A percentile compares a stretch with the other conserved stretches of the same genome.
These are phyloP conservation scores for Elsinoe arachidis DNA, from an alignment of 2,329 filamentous ascomycete species.

Conservation along the genomic window DNA sequence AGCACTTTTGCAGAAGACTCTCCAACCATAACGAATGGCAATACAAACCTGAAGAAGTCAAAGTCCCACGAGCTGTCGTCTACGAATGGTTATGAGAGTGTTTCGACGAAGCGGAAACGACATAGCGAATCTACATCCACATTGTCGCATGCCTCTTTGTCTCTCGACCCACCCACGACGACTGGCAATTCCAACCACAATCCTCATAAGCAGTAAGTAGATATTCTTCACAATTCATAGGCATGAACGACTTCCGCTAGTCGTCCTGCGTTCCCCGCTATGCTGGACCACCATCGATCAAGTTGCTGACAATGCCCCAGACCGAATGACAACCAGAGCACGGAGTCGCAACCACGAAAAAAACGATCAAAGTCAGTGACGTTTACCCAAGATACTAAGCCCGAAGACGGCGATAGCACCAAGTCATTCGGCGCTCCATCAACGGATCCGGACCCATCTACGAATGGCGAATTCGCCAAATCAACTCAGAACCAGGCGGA, in stretches of 20 bases:
- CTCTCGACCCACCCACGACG: background rate
- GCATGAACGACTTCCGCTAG: background rate
- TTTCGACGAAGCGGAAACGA: constrained; percentile 2
- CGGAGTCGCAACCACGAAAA: background rate
- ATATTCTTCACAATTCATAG: too few relatives aligned
- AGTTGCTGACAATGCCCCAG: constrained; percentile 6
- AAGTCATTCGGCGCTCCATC: constrained; percentile 22
- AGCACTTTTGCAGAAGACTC: background rate
- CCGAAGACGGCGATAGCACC: constrained; percentile 46
- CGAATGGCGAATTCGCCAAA: background rate
- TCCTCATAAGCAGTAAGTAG: too few relatives aligned
- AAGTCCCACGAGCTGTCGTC: too few relatives aligned
- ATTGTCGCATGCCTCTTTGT: background rate
- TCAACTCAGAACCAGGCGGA: background rate
- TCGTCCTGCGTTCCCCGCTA: too few relatives aligned
- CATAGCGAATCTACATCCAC: background rate
- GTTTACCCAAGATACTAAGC: constrained; percentile 56
- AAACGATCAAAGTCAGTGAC: constrained; percentile 48
- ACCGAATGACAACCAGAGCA: background rate
- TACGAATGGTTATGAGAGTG: too few relatives aligned
- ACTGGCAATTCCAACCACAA: background rate
- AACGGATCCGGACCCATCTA: background rate
- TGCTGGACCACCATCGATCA: too few relatives aligned
- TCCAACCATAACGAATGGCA: background rate
- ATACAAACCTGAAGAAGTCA: background rate